A percentile compares a stretch with the other conserved stretches of the same genome.
Conservation (phyloP, 2,329 filamentous ascomycete species). For the Didymella keratinophila region DNA sequence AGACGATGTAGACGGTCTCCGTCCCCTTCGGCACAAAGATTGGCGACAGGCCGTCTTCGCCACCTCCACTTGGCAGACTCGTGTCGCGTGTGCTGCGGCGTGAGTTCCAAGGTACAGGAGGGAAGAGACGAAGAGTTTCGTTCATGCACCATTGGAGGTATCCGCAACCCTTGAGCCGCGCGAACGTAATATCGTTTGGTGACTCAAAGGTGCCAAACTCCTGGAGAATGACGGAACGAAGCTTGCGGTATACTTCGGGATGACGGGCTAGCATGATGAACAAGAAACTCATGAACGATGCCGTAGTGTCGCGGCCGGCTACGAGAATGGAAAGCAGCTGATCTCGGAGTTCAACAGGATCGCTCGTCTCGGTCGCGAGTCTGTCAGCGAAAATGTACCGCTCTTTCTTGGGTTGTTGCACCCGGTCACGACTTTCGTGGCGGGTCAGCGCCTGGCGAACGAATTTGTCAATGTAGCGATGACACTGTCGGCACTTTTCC, state of each 20-base stretch:
- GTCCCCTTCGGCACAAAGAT: slow-evolving; percentile 32
- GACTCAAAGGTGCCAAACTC: slow-evolving; percentile 48
- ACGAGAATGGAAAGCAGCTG: slow-evolving; percentile 77
- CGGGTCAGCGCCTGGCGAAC: slow-evolving; percentile 44
- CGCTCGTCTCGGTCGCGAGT: slow-evolving; percentile 2
- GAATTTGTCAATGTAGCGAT: slow-evolving; percentile 7
- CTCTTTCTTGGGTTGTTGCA: background rate
- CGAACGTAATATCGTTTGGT: slow-evolving; percentile 15
- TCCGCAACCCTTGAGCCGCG: slow-evolving; percentile 14
- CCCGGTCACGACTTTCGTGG: background rate
- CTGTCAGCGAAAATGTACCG: slow-evolving; percentile 9
- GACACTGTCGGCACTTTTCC: slow-evolving; percentile 4
- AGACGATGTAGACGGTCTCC: slow-evolving; percentile 20
- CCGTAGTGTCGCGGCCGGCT: slow-evolving; percentile 85
- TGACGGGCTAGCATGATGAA: slow-evolving; percentile 48
- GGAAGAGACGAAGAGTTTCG: slow-evolving; percentile 36
- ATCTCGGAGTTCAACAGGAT: slow-evolving; percentile 35
- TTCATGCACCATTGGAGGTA: slow-evolving; percentile 36
- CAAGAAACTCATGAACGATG: slow-evolving; percentile 65
- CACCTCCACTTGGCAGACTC: slow-evolving; percentile 40
- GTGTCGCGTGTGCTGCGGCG: slow-evolving; percentile 35
- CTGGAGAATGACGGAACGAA: slow-evolving; percentile 39
- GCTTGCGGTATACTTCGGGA: slow-evolving; percentile 46
- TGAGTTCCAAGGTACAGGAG: slow-evolving; percentile 33
- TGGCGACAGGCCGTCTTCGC: slow-evolving; percentile 31